phyloP scores from a whole-genome alignment of 306 rosid genomes.

The Malus sieversii region DNA sequence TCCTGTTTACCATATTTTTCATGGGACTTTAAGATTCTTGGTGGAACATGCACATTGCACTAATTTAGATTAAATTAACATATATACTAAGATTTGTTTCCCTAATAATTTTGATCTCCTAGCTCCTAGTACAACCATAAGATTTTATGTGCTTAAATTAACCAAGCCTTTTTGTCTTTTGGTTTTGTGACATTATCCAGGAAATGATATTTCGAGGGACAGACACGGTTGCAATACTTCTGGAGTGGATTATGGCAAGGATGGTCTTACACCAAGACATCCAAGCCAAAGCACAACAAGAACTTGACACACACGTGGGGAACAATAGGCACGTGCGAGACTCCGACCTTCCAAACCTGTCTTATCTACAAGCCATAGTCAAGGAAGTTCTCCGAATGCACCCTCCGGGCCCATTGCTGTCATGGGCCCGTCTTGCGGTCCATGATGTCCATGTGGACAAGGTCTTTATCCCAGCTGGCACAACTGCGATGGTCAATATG shows the following conservation, averaged over 20 bases:
- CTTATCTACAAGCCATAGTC: slow-evolving; percentile 69
- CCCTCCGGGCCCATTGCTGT: slow-evolving; percentile 90
- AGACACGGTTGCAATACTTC: slow-evolving; percentile 66
- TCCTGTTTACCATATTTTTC: not conserved
- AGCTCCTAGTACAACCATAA: not conserved
- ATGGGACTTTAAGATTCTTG: not conserved
- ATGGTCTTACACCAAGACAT: slow-evolving; percentile 68
- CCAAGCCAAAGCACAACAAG: slow-evolving; percentile 56
- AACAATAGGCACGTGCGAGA: slow-evolving; percentile 46
- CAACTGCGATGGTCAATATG: slow-evolving; percentile 91
- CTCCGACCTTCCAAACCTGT: slow-evolving; percentile 53
- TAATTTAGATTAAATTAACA: not conserved
- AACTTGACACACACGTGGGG: slow-evolving; percentile 51
- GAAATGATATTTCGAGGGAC: slow-evolving; percentile 93
- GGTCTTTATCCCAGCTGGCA: slow-evolving; percentile 66
- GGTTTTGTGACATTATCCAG: slow-evolving; percentile 15
- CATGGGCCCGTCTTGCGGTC: slow-evolving; percentile 81
- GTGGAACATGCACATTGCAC: not conserved
- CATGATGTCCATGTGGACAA: slow-evolving; percentile 66
- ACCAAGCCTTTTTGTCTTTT: not conserved
- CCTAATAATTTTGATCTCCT: not conserved
- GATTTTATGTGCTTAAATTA: not conserved
- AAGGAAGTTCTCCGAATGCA: slow-evolving; percentile 80
- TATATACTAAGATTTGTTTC: not conserved
- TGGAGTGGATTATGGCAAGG: slow-evolving; percentile 86